Evolutionary conservation across 768 basidiomycete genomes (phyloP).

Genomic region (Hericium coralloides): DNA sequence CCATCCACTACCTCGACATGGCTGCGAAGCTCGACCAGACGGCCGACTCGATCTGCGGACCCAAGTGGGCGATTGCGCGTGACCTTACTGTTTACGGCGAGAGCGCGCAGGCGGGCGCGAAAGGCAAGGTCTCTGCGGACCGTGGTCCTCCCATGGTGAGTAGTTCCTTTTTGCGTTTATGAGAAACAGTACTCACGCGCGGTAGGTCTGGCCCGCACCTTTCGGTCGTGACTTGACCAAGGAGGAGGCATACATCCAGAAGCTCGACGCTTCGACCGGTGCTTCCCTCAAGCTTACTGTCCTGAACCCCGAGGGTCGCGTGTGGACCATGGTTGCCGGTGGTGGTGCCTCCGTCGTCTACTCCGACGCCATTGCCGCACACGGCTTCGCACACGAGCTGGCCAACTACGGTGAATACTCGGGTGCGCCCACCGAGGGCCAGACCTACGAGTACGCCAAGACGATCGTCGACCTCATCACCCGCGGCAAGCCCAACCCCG

Average conservation of each 20-base stretch:
- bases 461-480: conserved; percentile 97
- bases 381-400: conserved; percentile 93
- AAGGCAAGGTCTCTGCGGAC: conserved; percentile 61
- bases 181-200: neutral
- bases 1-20: conserved; percentile 97
- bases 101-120: conserved; percentile 33
- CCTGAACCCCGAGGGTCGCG: conserved; percentile 85
- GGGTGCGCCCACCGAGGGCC: conserved; percentile 94
- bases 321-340: conserved; percentile 99
- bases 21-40: conserved; percentile 99
- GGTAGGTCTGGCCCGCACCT: conserved; percentile 76
- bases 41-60: conserved; percentile 94
- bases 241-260: conserved; percentile 99
- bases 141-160: conserved; percentile 93
- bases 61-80: conserved; percentile 97
- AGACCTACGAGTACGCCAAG: conserved; percentile 99
- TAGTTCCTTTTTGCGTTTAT: neutral
- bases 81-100: conserved; percentile 71
- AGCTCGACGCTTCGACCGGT: conserved; percentile 93
- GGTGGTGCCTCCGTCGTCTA: conserved; percentile 76
- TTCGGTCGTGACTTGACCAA: conserved; percentile 97
- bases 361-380: conserved; percentile 76
- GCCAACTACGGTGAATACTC: conserved; percentile 99
- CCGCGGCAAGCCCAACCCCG: conserved; percentile 68
- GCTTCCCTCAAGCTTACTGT: conserved; percentile 98